Conservation (phyloP, 176 grass and related monocot genomes). For the Elaeis guineensis region DNA sequence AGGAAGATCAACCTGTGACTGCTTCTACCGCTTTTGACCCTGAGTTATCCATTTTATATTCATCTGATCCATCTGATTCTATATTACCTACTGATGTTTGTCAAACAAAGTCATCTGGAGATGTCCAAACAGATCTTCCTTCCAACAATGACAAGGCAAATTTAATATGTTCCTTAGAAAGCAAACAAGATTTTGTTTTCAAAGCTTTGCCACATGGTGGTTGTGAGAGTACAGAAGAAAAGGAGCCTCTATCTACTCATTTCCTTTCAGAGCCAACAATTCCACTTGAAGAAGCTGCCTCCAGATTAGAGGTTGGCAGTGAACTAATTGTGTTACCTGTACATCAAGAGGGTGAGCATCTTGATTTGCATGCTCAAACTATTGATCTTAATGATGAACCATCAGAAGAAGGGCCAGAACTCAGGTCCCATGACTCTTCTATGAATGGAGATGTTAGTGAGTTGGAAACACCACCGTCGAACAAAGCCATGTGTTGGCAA, state of each 20-base stretch:
- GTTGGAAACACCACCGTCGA: neutral
- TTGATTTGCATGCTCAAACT: conserved; percentile 30
- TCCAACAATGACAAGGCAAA: neutral
- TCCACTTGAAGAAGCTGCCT: conserved; percentile 43
- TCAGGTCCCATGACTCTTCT: conserved; percentile 1
- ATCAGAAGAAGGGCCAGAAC: conserved; percentile 19
- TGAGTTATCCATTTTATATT: conserved; percentile 34
- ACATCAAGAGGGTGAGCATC: conserved; percentile 24
- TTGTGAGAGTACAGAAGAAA: conserved; percentile 22
- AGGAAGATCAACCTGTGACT: conserved; percentile 21
- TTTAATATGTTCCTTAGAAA: conserved; percentile 29
- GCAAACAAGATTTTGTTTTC: conserved; percentile 36
- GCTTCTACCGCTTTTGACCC: conserved; percentile 7
- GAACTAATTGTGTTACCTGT: conserved; percentile 23
- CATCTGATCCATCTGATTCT: conserved; percentile 18
- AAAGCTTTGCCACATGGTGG: conserved; percentile 31
- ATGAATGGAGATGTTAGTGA: neutral
- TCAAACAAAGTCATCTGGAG: conserved; percentile 6
- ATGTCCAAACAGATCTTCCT: conserved; percentile 18
- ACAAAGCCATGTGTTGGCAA: neutral
- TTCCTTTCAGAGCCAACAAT: conserved; percentile 60
- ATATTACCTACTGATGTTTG: conserved; percentile 17
- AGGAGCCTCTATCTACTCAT: conserved; percentile 28
- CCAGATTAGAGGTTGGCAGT: conserved; percentile 38
- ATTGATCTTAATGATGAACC: conserved; percentile 17